Base-by-base conservation (phyloP, 2,329 filamentous ascomycete genomes). In the Aspergillus sp. region DNA sequence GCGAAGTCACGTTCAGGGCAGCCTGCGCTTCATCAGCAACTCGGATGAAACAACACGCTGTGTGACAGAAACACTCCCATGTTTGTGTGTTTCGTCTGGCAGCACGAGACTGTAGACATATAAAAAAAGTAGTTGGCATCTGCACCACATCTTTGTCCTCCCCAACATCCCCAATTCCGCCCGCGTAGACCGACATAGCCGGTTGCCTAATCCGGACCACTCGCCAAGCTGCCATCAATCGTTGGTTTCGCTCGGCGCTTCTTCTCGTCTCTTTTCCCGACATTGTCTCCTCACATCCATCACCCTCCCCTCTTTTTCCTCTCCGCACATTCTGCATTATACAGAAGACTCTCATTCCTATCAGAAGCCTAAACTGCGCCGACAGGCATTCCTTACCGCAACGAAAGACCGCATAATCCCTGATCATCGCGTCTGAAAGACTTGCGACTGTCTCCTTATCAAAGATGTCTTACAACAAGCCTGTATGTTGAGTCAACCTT, bases 381-480 rank as follows among this genome's bases (percentile, higher is more conserved):
- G 32, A 5, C 38, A 25, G 19, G 15, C 17, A 52, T 47, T 15
- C 41, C 21, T 41, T 17, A 54, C 23, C 21, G 9, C 2, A 52
- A 36, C 32, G 0, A 4, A 23, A 53, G 17, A 39, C 7, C 36
- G 21, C 36, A 53, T 53, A 38, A 38, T 12, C 8, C 8, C 28
- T 23, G 15, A 23, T 13, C 15, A n/a, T 13, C 15, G 4, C n/a
- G 13, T 54, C 51, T 4, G 15, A 9, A 32, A 19, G 13, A 36
- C 32, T 13, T 36, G n/a, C 49, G 4, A 21, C 41, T 12, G 41
- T 21, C 17, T 23, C 17, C 19, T 15, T 21, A 36, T 32, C 5
- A 53, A 68, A 63, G 6, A 74, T 74, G 72, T 73, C 72, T 36
- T 72, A 72, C 61, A 69, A 68, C 59, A 74, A 74, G 56, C 72